Base-by-base conservation (phyloP, 768 basidiomycete genomes). In the Leccinum barrowsii region DNA sequence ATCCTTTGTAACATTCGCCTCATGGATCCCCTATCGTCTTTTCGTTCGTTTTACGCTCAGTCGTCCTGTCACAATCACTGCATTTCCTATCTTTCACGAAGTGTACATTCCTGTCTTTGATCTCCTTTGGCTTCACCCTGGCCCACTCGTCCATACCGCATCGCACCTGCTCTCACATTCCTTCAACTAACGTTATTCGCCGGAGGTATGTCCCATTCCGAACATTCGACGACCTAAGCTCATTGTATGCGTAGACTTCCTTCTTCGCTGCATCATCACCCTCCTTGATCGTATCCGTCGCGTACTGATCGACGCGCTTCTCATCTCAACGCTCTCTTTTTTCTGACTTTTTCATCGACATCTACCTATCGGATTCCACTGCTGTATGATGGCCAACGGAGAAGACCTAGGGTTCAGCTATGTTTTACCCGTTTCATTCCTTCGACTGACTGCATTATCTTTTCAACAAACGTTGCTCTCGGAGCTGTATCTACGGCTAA, bases 131-230 rank as follows among this genome's bases (percentile, higher is more conserved):
- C 13, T 35, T 34, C 24, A 37, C 28, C 40, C 35, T 34, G 30
- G n/a, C 51, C 34, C 40, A 54, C 53, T 8, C 44, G 49, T 57
- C 52, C n/a, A 44, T 62, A 52, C 40, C 22, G 17, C 32, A 5
- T 44, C 28, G 3, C 17, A 40, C 46, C 1, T 26, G 28, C 22
- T 21, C 13, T n/a, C 47, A 59, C 61, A 28, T 12, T 59, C 66
- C 7, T 59, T 69, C 47, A 26, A 42, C 32, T 58, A 59, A 42
- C 46, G 40, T 52, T 61, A 56, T 63, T 56, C 30, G 7, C 52
- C 1, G 47, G 10, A 68, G 63, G 69, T 70, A 60, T 28, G 55
- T 21, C 17, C 13, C n/a, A n/a, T 11, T 50, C 35, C 6, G 11
- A 42, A 12, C 10, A 4, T 10, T 55, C 2, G 12, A 50, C 11